Percentiles rank a stretch among this genome's conserved stretches.
Evolutionary conservation across 345 rosid species (phyloP).

Genomic region (Brassica rapa): DNA sequence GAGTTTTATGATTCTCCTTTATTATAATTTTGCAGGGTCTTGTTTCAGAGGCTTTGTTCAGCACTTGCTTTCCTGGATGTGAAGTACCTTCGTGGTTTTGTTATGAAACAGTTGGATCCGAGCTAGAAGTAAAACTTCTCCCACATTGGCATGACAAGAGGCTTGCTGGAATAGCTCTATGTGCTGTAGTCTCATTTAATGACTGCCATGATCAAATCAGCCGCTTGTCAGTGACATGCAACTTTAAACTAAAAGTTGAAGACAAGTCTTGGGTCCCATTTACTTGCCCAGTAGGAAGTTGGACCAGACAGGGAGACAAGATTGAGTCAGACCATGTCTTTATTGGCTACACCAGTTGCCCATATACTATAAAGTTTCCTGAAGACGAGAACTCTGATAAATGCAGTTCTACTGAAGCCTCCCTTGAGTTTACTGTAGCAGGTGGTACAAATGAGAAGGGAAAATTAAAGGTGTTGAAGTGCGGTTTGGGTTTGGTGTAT

Average conservation of each 20-base stretch:
- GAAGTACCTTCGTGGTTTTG: background rate
- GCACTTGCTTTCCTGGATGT: background rate
- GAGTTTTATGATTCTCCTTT: background rate
- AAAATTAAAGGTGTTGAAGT: slow-evolving; percentile 17
- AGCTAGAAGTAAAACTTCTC: background rate
- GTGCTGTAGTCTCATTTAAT: slow-evolving; percentile 20
- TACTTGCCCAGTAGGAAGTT: slow-evolving; percentile 27
- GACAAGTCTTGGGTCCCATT: slow-evolving; percentile 10
- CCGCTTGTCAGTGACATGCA: slow-evolving; percentile 23
- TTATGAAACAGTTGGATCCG: slow-evolving; percentile 12
- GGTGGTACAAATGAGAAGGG: background rate
- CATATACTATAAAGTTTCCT: background rate
- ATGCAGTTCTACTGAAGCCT: slow-evolving; percentile 4
- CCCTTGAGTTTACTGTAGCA: slow-evolving; percentile 24
- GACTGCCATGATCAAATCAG: slow-evolving; percentile 5
- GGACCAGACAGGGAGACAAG: slow-evolving; percentile 19
- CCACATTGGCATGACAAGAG: slow-evolving; percentile 33
- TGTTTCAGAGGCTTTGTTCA: slow-evolving; percentile 6
- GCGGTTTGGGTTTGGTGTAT: slow-evolving; percentile 35
- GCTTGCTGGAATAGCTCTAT: slow-evolving; percentile 18
- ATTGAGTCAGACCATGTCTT: slow-evolving; percentile 20
- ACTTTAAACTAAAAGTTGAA: background rate
- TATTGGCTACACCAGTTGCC: slow-evolving; percentile 19
- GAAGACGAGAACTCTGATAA: slow-evolving; percentile 9
- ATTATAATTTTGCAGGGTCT: slow-evolving; percentile 2